Evolutionary conservation across 306 rosid genomes (phyloP), one percentile per base, ranked within the genome.

Genomic region (Quercus cerris): DNA sequence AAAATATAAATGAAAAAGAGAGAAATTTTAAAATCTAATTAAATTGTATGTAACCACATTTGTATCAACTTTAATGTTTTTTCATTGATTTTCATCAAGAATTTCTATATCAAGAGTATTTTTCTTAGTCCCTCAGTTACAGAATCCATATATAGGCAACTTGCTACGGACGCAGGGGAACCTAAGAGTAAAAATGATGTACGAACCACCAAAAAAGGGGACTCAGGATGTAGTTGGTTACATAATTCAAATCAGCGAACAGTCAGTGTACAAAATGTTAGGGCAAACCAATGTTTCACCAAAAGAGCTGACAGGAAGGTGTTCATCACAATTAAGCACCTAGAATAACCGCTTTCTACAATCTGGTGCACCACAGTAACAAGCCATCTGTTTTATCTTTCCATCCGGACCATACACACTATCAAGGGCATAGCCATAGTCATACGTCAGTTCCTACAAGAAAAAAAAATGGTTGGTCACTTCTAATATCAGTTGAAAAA

Each of bases 331-430:
- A 57, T 6, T 78, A 70, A 58, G 22, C 68, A 46, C 54, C 83
- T 82, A 95, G 88, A 86, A 91, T 46, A 93, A 82, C 52, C 99
- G 90, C 81, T 83, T 90, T 82, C 84, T 89, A 80, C 99, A 96
- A 59, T 86, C 97, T 6, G 88, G 22, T n/a, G 99, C 97, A 67
- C 99, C 99, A 71, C 99, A 96, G 75, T 82, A 94, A 84, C 99
- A 96, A 1, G 80, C 15, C 98, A 93, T 86, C 90, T 93, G 84
- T 80, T 83, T 88, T 23, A 93, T 73, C 86, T 91, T 91, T 68
- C 98, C 98, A 75, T 91, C 90, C 1, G 97, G 80, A 49, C 86
- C 97, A 46, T 82, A 70, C 35, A 95, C 99, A 15, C 99, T 95
- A 78, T 96, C 97, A 35, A 93, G 94, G 13, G 85, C 97, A 58